These are phyloP conservation scores for Mucor circinelloides DNA, from an alignment of 371 early-diverging fungal genomes.

Conservation along the genomic window DNA sequence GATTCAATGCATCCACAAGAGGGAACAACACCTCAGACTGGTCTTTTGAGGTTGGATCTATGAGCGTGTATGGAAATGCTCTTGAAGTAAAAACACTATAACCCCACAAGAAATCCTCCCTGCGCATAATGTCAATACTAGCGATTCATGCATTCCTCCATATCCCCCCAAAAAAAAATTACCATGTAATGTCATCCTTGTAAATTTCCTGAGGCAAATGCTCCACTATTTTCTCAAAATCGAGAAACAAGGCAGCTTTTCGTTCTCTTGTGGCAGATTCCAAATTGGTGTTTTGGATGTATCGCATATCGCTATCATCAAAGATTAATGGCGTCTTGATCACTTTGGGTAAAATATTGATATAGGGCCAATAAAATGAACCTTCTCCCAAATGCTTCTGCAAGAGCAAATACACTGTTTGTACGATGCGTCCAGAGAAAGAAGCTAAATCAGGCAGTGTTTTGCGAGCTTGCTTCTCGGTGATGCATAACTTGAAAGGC, in stretches of 20 bases:
- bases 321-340: conserved; percentile 51
- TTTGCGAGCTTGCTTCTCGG: conserved; percentile 48
- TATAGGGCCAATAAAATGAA: conserved; percentile 56
- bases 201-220: conserved; percentile 29
- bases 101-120: conserved; percentile 65
- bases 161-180: conserved; percentile 6
- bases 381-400: conserved; percentile 33
- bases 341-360: conserved; percentile 47
- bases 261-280: conserved; percentile 46
- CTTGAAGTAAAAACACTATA: conserved; percentile 60
- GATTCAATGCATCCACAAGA: conserved; percentile 61
- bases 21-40: conserved; percentile 57
- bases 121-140: conserved; percentile 20
- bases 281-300: conserved; percentile 55
- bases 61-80: conserved; percentile 58
- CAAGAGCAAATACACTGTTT: conserved; percentile 42
- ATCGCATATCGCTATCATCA: conserved; percentile 47
- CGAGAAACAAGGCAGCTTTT: conserved; percentile 24
- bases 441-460: conserved; percentile 29
- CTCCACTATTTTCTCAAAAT: conserved; percentile 36
- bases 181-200: conserved; percentile 40
- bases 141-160: conserved; percentile 9
- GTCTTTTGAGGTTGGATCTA: conserved; percentile 33
- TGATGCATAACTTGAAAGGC: conserved; percentile 47
- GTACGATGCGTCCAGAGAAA: conserved; percentile 40